Percentiles rank a stretch among this genome's conserved stretches.
These are phyloP conservation scores for Kwoniella europaea DNA, from an alignment of 768 basidiomycete species.

Conservation along the genomic window DNA sequence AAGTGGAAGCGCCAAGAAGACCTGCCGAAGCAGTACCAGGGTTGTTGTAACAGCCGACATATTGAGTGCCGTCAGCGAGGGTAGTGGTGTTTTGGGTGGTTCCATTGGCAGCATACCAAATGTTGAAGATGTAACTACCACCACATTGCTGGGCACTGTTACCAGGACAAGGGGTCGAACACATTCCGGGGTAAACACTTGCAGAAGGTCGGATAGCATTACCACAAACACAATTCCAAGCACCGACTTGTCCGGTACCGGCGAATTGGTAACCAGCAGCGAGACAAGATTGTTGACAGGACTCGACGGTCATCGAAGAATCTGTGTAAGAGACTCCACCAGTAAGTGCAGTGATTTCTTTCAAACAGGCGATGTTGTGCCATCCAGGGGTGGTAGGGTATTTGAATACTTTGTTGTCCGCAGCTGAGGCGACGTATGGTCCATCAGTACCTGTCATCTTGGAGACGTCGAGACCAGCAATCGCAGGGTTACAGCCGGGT, in stretches of 20 bases:
- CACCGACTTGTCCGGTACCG: slow-evolving; percentile 28
- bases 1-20: slow-evolving; percentile 29
- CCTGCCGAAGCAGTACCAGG: slow-evolving; percentile 25
- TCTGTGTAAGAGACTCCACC: slow-evolving; percentile 34
- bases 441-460: slow-evolving; percentile 41
- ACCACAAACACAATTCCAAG: slow-evolving; percentile 32
- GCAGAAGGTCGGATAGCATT: slow-evolving; percentile 17
- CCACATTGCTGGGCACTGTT: slow-evolving; percentile 31
- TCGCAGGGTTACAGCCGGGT: slow-evolving; percentile 42
- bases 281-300: slow-evolving; percentile 30
- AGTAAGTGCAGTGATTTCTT: slow-evolving; percentile 23
- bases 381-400: slow-evolving; percentile 42
- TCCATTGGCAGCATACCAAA: slow-evolving; percentile 27
- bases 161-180: slow-evolving; percentile 28
- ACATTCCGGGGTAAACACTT: slow-evolving; percentile 18
- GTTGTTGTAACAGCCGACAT: slow-evolving; percentile 44
- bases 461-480: slow-evolving; percentile 35
- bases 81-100: slow-evolving; percentile 12
- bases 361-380: slow-evolving; percentile 40
- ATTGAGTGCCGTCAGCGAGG: slow-evolving; percentile 11
- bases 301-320: slow-evolving; percentile 26
- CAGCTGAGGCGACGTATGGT: slow-evolving; percentile 24
- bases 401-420: slow-evolving; percentile 25
- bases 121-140: slow-evolving; percentile 20
- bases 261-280: slow-evolving; percentile 31